A percentile compares a stretch with the other conserved stretches of the same genome.
These are phyloP conservation scores for Cryphonectria parasitica DNA, from an alignment of 2,329 filamentous ascomycete species.

Conservation along the genomic window DNA sequence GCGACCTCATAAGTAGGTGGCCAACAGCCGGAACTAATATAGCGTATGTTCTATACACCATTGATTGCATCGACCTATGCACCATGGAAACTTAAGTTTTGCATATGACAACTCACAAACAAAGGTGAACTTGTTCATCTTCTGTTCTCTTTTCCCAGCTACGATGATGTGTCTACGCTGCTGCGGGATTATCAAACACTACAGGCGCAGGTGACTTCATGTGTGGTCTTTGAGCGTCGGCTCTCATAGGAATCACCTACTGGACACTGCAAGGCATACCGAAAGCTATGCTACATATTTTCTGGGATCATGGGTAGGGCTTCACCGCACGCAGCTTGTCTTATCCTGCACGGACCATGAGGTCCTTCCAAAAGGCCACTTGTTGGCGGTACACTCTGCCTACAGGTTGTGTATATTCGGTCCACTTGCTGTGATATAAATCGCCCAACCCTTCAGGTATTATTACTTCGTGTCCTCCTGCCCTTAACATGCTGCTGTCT, in stretches of 20 bases:
- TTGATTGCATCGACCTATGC: neutral
- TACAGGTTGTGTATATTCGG: neutral
- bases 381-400: neutral
- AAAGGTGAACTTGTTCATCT: neutral
- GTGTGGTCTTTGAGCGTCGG: neutral
- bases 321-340: neutral
- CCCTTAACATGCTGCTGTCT: neutral
- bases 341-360: neutral
- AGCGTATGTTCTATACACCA: neutral
- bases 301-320: no score
- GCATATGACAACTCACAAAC: neutral
- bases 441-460: no score
- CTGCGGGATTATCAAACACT: neutral
- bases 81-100: neutral
- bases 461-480: neutral
- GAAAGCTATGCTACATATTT: neutral
- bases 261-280: neutral
- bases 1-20: neutral
- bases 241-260: neutral
- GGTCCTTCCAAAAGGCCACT: neutral
- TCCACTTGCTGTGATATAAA: neutral
- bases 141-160: neutral
- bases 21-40: neutral
- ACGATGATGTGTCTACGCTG: neutral
- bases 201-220: neutral